Evolutionary conservation across 805 yeast genomes (phyloP).

Genomic region (Pichia eremophila): DNA sequence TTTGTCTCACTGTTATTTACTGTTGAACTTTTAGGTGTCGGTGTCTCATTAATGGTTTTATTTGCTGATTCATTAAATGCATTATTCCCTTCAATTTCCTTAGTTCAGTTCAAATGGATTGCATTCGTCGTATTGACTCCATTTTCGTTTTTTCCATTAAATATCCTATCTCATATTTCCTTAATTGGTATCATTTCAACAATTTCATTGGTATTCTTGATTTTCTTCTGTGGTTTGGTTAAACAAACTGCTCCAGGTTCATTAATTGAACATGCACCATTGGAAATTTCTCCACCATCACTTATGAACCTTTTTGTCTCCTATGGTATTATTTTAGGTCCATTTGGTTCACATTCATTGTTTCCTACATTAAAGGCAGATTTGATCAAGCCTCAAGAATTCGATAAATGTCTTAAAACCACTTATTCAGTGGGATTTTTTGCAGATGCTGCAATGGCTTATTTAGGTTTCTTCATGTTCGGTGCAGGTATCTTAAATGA

Average conservation of each 20-base stretch:
- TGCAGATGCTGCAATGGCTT: slow-evolving; percentile 54
- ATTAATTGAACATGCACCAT: slow-evolving; percentile 36
- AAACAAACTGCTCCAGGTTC: slow-evolving; percentile 45
- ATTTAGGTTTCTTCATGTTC: slow-evolving; percentile 71
- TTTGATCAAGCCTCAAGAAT: slow-evolving; percentile 63
- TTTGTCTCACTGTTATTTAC: slow-evolving; percentile 67
- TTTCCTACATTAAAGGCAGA: slow-evolving; percentile 71
- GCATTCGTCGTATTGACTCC: slow-evolving; percentile 71
- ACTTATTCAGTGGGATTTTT: slow-evolving; percentile 50
- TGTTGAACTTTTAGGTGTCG: slow-evolving; percentile 68
- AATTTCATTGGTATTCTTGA: slow-evolving; percentile 36
- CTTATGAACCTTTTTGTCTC: slow-evolving; percentile 35
- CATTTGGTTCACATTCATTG: slow-evolving; percentile 80
- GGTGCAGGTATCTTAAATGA: slow-evolving; percentile 62
- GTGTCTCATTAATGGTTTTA: slow-evolving; percentile 70
- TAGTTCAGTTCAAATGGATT: slow-evolving; percentile 50
- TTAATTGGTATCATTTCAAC: slow-evolving; percentile 51
- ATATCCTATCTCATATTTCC: slow-evolving; percentile 44
- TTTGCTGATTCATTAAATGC: slow-evolving; percentile 82
- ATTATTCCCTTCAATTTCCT: slow-evolving; percentile 44
- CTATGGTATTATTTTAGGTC: slow-evolving; percentile 61
- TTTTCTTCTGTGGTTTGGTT: slow-evolving; percentile 37
- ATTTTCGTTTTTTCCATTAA: slow-evolving; percentile 55
- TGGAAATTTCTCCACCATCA: slow-evolving; percentile 32
- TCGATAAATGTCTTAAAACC: slow-evolving; percentile 38